Evolutionary conservation across 768 basidiomycete species (phyloP).

Genomic region (Hebeloma cylindrosporum): DNA sequence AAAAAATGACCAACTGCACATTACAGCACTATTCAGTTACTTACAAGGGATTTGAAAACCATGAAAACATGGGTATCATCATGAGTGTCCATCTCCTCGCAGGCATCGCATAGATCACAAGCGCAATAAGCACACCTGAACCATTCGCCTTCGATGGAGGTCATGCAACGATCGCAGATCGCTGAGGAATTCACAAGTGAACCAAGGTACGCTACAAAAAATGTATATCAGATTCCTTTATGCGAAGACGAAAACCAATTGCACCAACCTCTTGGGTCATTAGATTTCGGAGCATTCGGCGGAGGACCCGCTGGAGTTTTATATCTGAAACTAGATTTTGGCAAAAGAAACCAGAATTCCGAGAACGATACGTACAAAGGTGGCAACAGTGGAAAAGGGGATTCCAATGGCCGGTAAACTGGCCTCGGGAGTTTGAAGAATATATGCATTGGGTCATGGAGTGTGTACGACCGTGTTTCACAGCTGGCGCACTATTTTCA

Average conservation of each 20-base stretch:
- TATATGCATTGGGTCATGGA: slow-evolving; percentile 83
- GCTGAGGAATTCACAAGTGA: slow-evolving; percentile 63
- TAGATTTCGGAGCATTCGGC: slow-evolving; percentile 34
- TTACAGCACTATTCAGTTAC: slow-evolving; percentile 17
- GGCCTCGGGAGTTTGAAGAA: slow-evolving; percentile 88
- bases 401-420: slow-evolving; percentile 57
- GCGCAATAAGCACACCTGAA: slow-evolving; percentile 87
- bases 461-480: slow-evolving; percentile 70
- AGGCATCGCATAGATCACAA: slow-evolving; percentile 83
- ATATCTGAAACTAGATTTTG: slow-evolving; percentile 46
- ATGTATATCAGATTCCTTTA: slow-evolving; percentile 4
- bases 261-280: slow-evolving; percentile 57
- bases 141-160: slow-evolving; percentile 84
- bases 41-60: slow-evolving; percentile 81
- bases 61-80: slow-evolving; percentile 82
- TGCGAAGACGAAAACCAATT: neutral
- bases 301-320: slow-evolving; percentile 59
- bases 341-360: slow-evolving; percentile 9
- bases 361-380: slow-evolving; percentile 47
- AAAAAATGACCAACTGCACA: neutral
- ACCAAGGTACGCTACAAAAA: slow-evolving; percentile 56
- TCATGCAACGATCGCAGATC: slow-evolving; percentile 86
- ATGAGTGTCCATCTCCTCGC: slow-evolving; percentile 81
- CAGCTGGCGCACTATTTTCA: slow-evolving; percentile 89
- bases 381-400: slow-evolving; percentile 63